Evolutionary conservation across 2,329 filamentous ascomycete genomes (phyloP).

Genomic region (Lachnellula willkommii): DNA sequence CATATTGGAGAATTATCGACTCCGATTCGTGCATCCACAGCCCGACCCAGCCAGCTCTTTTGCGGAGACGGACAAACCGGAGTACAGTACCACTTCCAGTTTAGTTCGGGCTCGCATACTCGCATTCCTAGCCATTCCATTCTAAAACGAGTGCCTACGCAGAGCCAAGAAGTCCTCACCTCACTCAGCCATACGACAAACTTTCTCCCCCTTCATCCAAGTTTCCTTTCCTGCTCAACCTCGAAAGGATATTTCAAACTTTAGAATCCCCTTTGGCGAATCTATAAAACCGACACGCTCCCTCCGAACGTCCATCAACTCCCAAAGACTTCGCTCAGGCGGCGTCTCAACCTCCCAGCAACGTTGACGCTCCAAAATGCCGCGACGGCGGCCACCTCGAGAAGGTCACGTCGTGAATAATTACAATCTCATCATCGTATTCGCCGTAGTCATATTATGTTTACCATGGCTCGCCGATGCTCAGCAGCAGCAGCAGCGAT

Average conservation of each 20-base stretch:
- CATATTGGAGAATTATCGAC: not conserved
- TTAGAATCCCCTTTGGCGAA: not conserved
- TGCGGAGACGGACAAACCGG: not conserved
- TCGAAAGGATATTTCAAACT: not conserved
- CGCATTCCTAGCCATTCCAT: too few species aligned
- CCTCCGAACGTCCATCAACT: not conserved
- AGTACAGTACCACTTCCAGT: too few species aligned
- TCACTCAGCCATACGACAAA: too few species aligned
- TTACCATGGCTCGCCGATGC: slow-evolving; percentile 56
- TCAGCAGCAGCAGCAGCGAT: slow-evolving; percentile 60
- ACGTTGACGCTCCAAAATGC: slow-evolving; percentile 47
- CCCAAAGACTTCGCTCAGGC: slow-evolving; percentile 22
- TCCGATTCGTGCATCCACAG: not conserved
- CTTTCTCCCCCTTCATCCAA: too few species aligned
- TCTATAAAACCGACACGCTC: not conserved
- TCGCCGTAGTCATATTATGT: slow-evolving; percentile 53
- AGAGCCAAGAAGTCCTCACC: too few species aligned
- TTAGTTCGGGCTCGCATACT: not conserved
- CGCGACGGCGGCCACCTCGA: slow-evolving; percentile 57
- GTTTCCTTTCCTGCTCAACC: not conserved
- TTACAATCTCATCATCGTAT: slow-evolving; percentile 40
- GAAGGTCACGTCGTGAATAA: slow-evolving; percentile 47
- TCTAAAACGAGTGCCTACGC: too few species aligned
- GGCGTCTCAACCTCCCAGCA: slow-evolving; percentile 19
- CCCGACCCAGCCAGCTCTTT: not conserved